Base-by-base conservation (phyloP, 1,284 basidiomycete genomes). In the Albatrellus sp. region DNA sequence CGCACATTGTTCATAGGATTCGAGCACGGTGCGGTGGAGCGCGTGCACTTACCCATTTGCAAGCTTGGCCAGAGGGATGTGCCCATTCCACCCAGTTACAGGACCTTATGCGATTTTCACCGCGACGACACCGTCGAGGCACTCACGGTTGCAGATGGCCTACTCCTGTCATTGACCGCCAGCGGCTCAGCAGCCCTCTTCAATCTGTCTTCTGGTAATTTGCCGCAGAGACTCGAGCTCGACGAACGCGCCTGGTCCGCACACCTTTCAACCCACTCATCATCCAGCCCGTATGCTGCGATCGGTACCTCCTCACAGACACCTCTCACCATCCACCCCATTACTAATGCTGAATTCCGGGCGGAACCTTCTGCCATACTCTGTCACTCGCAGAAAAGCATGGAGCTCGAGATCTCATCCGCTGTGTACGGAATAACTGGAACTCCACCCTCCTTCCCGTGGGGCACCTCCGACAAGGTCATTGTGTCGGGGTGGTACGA, bases 401-500 rank as follows among this genome's bases (percentile, higher is more conserved):
- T 3, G 4, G 24, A 4, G 4, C 24, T 24, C 24, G 50, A 47
- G 42, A 54, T 49, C 36, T 60, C 63, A 5, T 73, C 75, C 20
- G 78, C 81, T 0, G 80, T 86, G 10, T 86, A 84, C 60, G 79
- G 72, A 37, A 73, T 86, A 54, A 63, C 73, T 5, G 65, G 62
- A n/a, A 70, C 73, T 11, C 77, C 80, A 0, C 64, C 67, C 1
- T 67, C 69, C 28, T 75, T 76, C 14, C 72, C 75, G 1, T 78
- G 78, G 68, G 80, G 81, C 9, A 60, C 71, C 1, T 80, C 81
- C 5, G 73, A 80, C n/a, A 68, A 82, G 54, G 69, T 84, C 17
- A 47, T 88, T n/a, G 68, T 85, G 33, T 78, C 80, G 2, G 84
- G 84, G 1, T 88, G 85, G 84, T 86, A 76, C 58, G 82, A 88